phyloP scores from a whole-genome alignment of 371 early-diverging fungal genomes.

The Dichotomocladium elegans region DNA sequence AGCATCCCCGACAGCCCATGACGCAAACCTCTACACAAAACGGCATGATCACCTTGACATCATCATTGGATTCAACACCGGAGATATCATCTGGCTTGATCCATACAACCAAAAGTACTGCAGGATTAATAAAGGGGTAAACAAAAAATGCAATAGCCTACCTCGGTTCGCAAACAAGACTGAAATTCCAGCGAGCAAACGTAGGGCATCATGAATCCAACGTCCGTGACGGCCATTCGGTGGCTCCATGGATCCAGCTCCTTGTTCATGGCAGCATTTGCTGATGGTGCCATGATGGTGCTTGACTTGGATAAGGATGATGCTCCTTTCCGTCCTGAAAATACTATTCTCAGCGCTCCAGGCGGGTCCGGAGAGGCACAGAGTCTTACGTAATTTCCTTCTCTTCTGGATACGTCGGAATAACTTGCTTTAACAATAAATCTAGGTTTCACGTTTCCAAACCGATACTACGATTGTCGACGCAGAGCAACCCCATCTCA shows the following conservation, averaged over 20 bases:
- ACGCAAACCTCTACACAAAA: constrained; percentile 73
- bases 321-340: constrained; percentile 5
- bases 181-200: no score
- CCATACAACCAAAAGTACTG: constrained; percentile 66
- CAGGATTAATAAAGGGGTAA: constrained; percentile 38
- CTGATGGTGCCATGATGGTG: constrained; percentile 72
- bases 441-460: constrained; percentile 16
- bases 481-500: constrained; percentile 72
- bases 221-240: constrained; percentile 70
- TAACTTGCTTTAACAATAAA: no score
- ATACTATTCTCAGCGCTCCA: no score
- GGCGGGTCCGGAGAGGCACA: no score
- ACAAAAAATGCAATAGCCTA: background rate
- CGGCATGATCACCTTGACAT: constrained; percentile 66
- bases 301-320: constrained; percentile 51
- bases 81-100: constrained; percentile 83
- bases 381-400: no score
- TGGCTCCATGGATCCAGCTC: constrained; percentile 91
- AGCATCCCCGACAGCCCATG: constrained; percentile 83
- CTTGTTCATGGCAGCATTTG: constrained; percentile 77
- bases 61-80: constrained; percentile 80
- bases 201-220: constrained; percentile 64
- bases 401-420: no score
- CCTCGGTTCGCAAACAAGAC: background rate
- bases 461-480: constrained; percentile 8